phyloP scores from a whole-genome alignment of 306 rosid species.

The Cicer pinnatifidum region DNA sequence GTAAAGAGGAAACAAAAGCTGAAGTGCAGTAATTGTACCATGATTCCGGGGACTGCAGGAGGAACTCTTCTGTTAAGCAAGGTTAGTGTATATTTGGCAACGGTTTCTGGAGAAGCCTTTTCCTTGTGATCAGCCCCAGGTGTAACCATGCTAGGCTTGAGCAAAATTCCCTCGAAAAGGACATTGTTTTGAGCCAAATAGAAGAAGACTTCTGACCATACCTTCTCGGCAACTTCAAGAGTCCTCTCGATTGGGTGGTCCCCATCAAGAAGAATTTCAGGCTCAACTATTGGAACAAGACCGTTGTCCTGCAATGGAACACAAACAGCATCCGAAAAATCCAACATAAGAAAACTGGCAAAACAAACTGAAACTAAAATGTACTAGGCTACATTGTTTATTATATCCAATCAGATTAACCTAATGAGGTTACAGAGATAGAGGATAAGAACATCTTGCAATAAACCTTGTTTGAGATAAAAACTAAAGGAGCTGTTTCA shows the following conservation, averaged over 20 bases:
- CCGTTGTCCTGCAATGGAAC: slow-evolving; percentile 80
- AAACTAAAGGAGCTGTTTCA: not conserved
- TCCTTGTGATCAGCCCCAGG: slow-evolving; percentile 98
- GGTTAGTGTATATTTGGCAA: slow-evolving; percentile 77
- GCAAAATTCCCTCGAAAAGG: slow-evolving; percentile 91
- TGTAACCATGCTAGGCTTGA: slow-evolving; percentile 99
- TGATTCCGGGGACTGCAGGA: slow-evolving; percentile 98
- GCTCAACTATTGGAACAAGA: slow-evolving; percentile 98
- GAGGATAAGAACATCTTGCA: not conserved
- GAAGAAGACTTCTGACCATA: slow-evolving; percentile 95
- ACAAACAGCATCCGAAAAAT: slow-evolving; percentile 1
- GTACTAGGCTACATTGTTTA: not conserved
- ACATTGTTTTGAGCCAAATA: slow-evolving; percentile 95
- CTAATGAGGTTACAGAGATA: not conserved
- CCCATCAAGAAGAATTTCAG: slow-evolving; percentile 98
- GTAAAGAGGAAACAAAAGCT: slow-evolving; percentile 19
- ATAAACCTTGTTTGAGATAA: slow-evolving; percentile 11
- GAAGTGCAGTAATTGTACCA: slow-evolving; percentile 56
- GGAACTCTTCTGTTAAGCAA: slow-evolving; percentile 94
- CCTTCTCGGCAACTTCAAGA: slow-evolving; percentile 95
- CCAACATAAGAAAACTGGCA: slow-evolving; percentile 16
- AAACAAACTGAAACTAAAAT: slow-evolving; percentile 17
- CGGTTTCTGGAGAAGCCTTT: slow-evolving; percentile 85
- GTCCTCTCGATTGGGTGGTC: slow-evolving; percentile 97
- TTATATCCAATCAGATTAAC: slow-evolving; percentile 1